phyloP scores from a whole-genome alignment of 1,284 basidiomycete species.

The Puccinia coronata region DNA sequence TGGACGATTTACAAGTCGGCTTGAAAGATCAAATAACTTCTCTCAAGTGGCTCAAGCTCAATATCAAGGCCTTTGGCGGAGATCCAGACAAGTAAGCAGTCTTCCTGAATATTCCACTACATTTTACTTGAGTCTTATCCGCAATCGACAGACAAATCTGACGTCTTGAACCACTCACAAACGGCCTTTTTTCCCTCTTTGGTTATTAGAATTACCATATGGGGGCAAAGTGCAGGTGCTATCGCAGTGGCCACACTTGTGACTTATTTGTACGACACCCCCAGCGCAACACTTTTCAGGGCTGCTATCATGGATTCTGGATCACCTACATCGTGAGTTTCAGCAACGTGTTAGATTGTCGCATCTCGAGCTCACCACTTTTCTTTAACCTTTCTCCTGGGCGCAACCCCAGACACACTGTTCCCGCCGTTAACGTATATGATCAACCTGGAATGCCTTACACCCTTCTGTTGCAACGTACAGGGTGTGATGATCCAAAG shows the following conservation, averaged over 20 bases:
- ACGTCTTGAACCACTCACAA: neutral
- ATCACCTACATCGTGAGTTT: constrained; percentile 55
- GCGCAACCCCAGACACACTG: constrained; percentile 25
- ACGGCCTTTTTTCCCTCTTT: neutral
- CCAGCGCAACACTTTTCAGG: constrained; percentile 55
- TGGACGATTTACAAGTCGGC: constrained; percentile 59
- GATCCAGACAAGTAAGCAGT: constrained; percentile 63
- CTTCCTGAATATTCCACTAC: neutral
- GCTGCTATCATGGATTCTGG: constrained; percentile 61
- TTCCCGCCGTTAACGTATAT: constrained; percentile 50
- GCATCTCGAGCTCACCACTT: neutral
- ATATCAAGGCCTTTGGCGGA: constrained; percentile 69
- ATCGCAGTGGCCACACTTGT: constrained; percentile 32
- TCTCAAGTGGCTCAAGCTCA: constrained; percentile 66
- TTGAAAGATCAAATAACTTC: constrained; percentile 66
- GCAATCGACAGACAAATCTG: neutral
- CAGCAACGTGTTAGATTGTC: constrained; percentile 12
- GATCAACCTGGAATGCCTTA: constrained; percentile 53
- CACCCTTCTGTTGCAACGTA: constrained; percentile 48
- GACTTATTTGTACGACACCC: constrained; percentile 25
- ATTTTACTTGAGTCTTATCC: neutral
- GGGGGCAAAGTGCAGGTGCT: constrained; percentile 47
- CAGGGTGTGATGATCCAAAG: constrained; percentile 16
- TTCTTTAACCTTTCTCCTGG: neutral
- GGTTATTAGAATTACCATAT: constrained; percentile 33